Evolutionary conservation across 2,329 filamentous ascomycete genomes (phyloP).

Genomic region (Dryadomyces quercivorus): DNA sequence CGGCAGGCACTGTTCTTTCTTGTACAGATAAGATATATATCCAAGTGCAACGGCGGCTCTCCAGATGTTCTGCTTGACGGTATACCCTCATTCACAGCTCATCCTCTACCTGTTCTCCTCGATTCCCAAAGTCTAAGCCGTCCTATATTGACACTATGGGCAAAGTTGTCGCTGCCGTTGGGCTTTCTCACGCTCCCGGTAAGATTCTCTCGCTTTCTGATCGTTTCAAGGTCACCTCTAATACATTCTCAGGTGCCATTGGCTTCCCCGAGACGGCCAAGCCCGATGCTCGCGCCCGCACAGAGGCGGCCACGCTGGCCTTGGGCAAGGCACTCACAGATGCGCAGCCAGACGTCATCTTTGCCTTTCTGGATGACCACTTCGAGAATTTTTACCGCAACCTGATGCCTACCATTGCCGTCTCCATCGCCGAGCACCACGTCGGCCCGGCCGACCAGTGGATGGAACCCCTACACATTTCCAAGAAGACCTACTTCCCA

Average conservation of each 20-base stretch:
- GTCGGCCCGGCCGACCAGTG: conserved; percentile 11
- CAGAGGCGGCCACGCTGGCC: conserved; percentile 8
- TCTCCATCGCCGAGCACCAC: conserved; percentile 8
- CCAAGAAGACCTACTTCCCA: conserved; percentile 7
- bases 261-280: conserved; percentile 11
- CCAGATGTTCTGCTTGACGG: too few species aligned
- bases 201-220: not conserved
- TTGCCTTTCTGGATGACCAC: conserved; percentile 11
- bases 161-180: conserved; percentile 9
- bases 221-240: not conserved
- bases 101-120: too few species aligned
- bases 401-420: conserved; percentile 10
- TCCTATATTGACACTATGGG: conserved; percentile 5
- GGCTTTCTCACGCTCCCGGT: conserved; percentile 10
- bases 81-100: too few species aligned
- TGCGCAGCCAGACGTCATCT: conserved; percentile 11
- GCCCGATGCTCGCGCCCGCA: conserved; percentile 9
- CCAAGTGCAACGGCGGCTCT: too few species aligned
- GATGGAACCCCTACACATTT: conserved; percentile 11
- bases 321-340: conserved; percentile 8
- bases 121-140: not conserved
- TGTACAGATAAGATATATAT: too few species aligned
- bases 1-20: too few species aligned
- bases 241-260: conserved; percentile 6
- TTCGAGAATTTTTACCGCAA: conserved; percentile 13